A percentile compares a stretch with the other conserved stretches of the same genome.
phyloP scores from a whole-genome alignment of 139 green algal species.

The Chlamydomonas sphaeroides region DNA sequence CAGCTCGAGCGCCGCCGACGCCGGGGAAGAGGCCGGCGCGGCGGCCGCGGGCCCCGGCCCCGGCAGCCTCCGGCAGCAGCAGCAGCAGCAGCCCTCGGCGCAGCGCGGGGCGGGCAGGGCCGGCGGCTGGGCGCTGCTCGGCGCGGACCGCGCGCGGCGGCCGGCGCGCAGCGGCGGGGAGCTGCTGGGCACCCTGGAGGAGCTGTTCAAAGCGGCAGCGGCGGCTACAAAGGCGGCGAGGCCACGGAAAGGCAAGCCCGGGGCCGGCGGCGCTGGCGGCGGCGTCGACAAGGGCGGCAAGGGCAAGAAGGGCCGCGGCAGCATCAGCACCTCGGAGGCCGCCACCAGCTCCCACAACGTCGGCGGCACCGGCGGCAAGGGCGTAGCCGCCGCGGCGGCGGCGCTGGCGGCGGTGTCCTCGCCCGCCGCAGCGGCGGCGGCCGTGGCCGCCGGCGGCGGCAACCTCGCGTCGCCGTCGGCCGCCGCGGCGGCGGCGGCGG shows the following conservation, averaged over 20 bases:
- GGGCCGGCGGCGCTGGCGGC: background rate
- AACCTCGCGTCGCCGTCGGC: background rate
- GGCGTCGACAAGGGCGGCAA: background rate
- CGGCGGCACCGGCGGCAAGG: background rate
- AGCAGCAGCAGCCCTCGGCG: background rate
- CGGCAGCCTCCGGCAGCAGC: constrained; percentile 5
- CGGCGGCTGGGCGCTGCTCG: background rate
- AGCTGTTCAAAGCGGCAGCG: constrained; percentile 1
- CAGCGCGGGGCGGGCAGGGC: background rate
- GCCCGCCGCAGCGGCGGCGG: background rate
- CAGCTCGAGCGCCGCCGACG: no score
- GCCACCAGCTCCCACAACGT: background rate
- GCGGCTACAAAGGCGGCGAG: background rate
- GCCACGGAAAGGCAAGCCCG: background rate
- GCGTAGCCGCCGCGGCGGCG: background rate
- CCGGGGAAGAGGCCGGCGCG: background rate
- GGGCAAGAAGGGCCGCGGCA: constrained; percentile 30
- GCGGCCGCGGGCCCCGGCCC: constrained; percentile 4
- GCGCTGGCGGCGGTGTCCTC: constrained; percentile 27
- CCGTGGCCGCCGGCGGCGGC: background rate
- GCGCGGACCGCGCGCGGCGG: background rate
- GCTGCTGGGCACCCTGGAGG: constrained; percentile 11
- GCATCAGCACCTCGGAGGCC: constrained; percentile 2
- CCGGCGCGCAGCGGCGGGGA: background rate
- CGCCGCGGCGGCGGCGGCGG: background rate